phyloP scores from a whole-genome alignment of 129 eudicot species.

The Flaveria bidentis region DNA sequence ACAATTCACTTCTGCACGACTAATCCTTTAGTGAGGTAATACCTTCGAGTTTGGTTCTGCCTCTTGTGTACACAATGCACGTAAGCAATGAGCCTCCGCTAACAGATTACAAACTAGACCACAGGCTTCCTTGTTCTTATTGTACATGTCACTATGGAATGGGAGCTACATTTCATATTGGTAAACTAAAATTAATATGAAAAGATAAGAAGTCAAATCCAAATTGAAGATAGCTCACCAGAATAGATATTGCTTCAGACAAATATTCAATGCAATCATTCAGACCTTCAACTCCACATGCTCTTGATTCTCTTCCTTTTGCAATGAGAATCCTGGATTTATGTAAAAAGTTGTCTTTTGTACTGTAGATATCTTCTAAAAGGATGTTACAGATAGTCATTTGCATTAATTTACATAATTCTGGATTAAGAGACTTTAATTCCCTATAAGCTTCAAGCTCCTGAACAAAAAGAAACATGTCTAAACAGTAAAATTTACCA shows the following conservation, averaged over 20 bases:
- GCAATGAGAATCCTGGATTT: constrained; percentile 63
- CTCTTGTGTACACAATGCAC: constrained; percentile 65
- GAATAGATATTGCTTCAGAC: constrained; percentile 59
- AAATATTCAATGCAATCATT: constrained; percentile 56
- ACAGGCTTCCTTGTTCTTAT: constrained; percentile 24
- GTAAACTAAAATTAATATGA: constrained; percentile 4
- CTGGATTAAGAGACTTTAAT: constrained; percentile 48
- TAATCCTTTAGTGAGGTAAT: constrained; percentile 53
- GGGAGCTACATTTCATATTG: constrained; percentile 29
- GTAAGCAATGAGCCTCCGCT: constrained; percentile 69
- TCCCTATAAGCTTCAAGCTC: constrained; percentile 75
- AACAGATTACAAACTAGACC: constrained; percentile 46
- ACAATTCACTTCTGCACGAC: background rate
- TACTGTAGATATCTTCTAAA: constrained; percentile 54
- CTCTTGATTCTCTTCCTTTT: constrained; percentile 64
- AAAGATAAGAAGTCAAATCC: constrained; percentile 4
- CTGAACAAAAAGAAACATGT: constrained; percentile 41
- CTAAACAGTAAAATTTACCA: constrained; percentile 8
- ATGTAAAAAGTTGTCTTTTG: constrained; percentile 50
- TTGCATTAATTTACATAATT: constrained; percentile 56
- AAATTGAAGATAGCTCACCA: constrained; percentile 51
- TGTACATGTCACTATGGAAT: constrained; percentile 50
- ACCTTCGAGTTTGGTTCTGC: constrained; percentile 67
- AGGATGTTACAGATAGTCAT: constrained; percentile 52
- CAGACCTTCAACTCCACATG: constrained; percentile 58